Conservation (phyloP, 2,329 filamentous ascomycete species). For the Hypoxylon sp. region DNA sequence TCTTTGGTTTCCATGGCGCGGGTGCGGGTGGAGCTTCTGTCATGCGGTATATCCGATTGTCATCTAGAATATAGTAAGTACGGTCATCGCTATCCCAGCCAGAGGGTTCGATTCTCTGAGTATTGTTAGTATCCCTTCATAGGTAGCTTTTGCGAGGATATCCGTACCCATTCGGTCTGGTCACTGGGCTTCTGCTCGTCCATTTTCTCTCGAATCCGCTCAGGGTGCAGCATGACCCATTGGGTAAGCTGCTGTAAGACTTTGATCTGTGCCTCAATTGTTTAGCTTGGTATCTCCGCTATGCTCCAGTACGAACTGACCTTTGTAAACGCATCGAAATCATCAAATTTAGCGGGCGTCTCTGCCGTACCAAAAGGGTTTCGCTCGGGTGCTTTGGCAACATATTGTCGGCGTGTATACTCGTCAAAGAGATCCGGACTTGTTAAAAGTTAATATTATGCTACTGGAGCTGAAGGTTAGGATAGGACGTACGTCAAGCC, state of each 20-base stretch:
- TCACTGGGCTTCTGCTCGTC: conserved; percentile 84
- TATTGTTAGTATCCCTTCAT: conserved; percentile 55
- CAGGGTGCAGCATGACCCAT: conserved; percentile 90
- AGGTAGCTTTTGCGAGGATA: conserved; percentile 54
- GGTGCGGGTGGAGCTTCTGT: conserved; percentile 79
- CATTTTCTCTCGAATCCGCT: conserved; percentile 89
- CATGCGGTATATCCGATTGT: conserved; percentile 91
- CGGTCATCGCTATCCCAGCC: conserved; percentile 92
- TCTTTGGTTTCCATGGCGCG: conserved; percentile 70
- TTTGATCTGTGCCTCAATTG: conserved; percentile 65
- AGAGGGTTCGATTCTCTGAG: conserved; percentile 80
- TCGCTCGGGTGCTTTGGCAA: conserved; percentile 80
- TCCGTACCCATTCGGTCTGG: conserved; percentile 84
- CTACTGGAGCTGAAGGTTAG: conserved; percentile 28
- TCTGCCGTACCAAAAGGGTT: conserved; percentile 91
- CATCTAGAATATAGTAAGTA: conserved; percentile 91
- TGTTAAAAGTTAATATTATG: conserved; percentile 43
- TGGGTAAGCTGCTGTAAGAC: conserved; percentile 90
- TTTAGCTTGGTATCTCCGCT: conserved; percentile 28
- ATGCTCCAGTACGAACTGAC: conserved; percentile 57
- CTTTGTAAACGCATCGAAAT: conserved; percentile 87
- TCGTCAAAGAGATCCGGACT: conserved; percentile 93
- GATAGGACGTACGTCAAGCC: conserved; percentile 82
- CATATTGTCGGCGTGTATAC: conserved; percentile 90
- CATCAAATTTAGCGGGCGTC: conserved; percentile 78